A percentile compares a stretch with the other conserved stretches of the same genome.
phyloP scores from a whole-genome alignment of 2,329 filamentous ascomycete species.

The Pezicula radicicola region DNA sequence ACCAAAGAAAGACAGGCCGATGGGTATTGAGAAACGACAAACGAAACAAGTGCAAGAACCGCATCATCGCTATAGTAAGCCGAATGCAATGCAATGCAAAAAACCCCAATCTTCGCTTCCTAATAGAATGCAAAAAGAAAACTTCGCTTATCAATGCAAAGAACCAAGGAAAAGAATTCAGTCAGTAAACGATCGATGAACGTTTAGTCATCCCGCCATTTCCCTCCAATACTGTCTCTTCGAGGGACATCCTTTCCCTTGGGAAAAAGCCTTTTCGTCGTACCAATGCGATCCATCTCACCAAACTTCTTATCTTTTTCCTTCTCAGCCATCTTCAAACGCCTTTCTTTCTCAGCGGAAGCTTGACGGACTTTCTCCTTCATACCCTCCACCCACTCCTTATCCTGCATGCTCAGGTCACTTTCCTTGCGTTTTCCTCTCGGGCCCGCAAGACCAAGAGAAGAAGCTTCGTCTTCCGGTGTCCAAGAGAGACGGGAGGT shows the following conservation, averaged over 20 bases:
- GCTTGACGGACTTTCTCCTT: conserved; percentile 74
- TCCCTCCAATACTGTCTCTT: too few relatives aligned
- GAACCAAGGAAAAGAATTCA: too few relatives aligned
- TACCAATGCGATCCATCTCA: conserved; percentile 68
- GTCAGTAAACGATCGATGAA: too few relatives aligned
- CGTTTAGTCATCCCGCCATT: too few relatives aligned
- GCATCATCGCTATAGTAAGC: too few relatives aligned
- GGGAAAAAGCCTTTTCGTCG: conserved; percentile 66
- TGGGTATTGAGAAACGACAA: too few relatives aligned
- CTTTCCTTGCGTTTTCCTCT: conserved; percentile 52
- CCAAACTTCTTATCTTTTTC: conserved; percentile 45
- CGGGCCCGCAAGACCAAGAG: conserved; percentile 69
- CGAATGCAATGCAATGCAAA: too few relatives aligned
- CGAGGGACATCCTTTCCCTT: background rate
- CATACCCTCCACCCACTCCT: conserved; percentile 80
- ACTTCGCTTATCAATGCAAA: too few relatives aligned
- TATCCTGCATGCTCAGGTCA: conserved; percentile 68
- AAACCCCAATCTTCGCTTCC: too few relatives aligned
- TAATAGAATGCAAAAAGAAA: background rate
- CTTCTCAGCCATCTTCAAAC: conserved; percentile 16
- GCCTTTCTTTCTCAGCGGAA: conserved; percentile 53
- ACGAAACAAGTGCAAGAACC: too few relatives aligned
- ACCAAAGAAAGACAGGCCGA: too few relatives aligned
- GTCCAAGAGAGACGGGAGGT: conserved; percentile 47
- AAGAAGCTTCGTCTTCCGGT: conserved; percentile 54